phyloP scores from a whole-genome alignment of 805 yeast species.

The Kodamaea fukazawae region DNA sequence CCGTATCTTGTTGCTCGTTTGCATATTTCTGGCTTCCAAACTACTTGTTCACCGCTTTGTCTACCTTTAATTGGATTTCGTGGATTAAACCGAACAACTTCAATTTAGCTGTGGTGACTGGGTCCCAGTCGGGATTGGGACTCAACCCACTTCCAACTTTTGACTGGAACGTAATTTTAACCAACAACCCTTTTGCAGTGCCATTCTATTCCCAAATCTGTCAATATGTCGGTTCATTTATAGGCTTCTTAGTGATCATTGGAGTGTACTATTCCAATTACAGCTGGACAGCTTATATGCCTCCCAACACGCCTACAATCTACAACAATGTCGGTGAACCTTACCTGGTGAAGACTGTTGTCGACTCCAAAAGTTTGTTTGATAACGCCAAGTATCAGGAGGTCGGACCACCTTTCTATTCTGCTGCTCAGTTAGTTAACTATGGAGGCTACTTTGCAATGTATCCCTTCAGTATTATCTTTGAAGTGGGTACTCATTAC shows the following conservation, averaged over 20 bases:
- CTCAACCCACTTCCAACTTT: constrained; percentile 30
- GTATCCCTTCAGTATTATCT: constrained; percentile 23
- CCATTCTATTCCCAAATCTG: constrained; percentile 27
- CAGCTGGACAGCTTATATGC: constrained; percentile 29
- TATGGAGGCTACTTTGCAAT: constrained; percentile 24
- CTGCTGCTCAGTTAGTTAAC: constrained; percentile 20
- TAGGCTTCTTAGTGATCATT: constrained; percentile 22
- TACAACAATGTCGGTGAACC: constrained; percentile 23
- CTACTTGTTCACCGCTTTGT: constrained; percentile 23
- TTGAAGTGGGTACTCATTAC: constrained; percentile 16
- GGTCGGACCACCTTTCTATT: constrained; percentile 21
- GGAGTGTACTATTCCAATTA: constrained; percentile 28
- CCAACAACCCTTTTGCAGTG: constrained; percentile 14
- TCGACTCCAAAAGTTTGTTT: constrained; percentile 8
- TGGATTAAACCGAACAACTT: constrained; percentile 28
- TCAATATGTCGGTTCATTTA: constrained; percentile 22
- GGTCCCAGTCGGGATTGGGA: constrained; percentile 24
- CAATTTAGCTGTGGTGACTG: constrained; percentile 24
- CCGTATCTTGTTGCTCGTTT: constrained; percentile 11
- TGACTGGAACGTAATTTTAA: constrained; percentile 25
- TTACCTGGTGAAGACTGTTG: constrained; percentile 17
- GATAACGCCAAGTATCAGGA: constrained; percentile 17
- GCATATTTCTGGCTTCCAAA: constrained; percentile 29
- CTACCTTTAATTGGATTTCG: constrained; percentile 29
- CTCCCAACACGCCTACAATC: constrained; percentile 20